Conservation (phyloP, 2,329 filamentous ascomycete genomes). For the Penicillium sclerotiorum region DNA sequence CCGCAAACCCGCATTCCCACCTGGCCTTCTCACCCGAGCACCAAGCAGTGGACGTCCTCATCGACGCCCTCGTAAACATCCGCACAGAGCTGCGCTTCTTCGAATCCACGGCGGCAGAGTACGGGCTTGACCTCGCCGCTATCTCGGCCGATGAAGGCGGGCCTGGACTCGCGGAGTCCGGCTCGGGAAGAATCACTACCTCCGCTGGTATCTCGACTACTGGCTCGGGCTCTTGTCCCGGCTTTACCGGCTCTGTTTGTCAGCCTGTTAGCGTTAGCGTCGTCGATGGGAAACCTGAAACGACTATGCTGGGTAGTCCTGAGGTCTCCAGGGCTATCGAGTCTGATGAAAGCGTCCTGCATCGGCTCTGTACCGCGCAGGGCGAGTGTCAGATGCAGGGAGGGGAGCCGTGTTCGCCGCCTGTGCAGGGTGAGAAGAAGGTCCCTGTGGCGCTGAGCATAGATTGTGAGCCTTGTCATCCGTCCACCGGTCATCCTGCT, state of each 20-base stretch:
- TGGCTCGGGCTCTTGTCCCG: conserved; percentile 23
- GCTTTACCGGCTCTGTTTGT: conserved; percentile 35
- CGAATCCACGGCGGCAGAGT: conserved; percentile 63
- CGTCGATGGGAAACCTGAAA: too few relatives aligned
- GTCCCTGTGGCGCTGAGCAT: too few relatives aligned
- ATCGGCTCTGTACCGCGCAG: conserved; percentile 20
- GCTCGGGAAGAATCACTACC: conserved; percentile 13
- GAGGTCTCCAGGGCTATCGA: not conserved
- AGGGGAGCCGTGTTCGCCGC: conserved; percentile 13
- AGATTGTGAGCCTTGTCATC: conserved; percentile 6
- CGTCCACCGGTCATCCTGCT: not conserved
- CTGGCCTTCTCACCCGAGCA: conserved; percentile 47
- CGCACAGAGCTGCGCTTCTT: conserved; percentile 70
- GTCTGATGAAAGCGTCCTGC: not conserved
- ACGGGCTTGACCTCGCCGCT: conserved; percentile 55
- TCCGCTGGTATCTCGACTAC: conserved; percentile 20
- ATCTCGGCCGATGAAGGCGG: conserved; percentile 42
- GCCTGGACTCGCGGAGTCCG: conserved; percentile 23
- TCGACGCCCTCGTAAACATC: conserved; percentile 67
- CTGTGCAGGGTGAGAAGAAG: not conserved
- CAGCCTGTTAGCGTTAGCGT: too few relatives aligned
- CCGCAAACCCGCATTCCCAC: conserved; percentile 33
- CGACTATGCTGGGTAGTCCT: too few relatives aligned
- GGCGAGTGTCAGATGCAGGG: conserved; percentile 27
- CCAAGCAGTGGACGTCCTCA: conserved; percentile 63